These are phyloP conservation scores for Fraxinus ornus DNA, from an alignment of 305 asterid genomes.

Conservation along the genomic window DNA sequence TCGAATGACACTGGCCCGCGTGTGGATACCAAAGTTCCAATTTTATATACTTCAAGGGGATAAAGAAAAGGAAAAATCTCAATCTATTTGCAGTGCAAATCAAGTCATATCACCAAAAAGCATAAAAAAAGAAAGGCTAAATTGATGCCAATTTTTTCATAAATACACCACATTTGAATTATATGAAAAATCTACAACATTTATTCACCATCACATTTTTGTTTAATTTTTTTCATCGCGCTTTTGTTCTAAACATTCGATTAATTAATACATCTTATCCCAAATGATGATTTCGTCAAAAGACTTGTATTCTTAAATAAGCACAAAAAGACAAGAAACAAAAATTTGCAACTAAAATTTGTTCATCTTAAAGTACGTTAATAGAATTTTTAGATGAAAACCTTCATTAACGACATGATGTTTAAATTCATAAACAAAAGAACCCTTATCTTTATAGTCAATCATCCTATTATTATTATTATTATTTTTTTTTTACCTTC, in stretches of 20 bases:
- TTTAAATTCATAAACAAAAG: not conserved
- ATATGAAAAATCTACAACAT: no score
- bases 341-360: no score
- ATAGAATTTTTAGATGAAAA: not conserved
- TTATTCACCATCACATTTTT: not conserved
- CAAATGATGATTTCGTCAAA: not conserved
- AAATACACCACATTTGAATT: no score
- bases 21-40: not conserved
- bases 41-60: not conserved
- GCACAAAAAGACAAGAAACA: no score
- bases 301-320: no score
- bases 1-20: not conserved
- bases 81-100: not conserved
- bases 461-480: not conserved
- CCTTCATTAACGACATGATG: not conserved
- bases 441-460: not conserved
- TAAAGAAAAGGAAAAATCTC: not conserved
- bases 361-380: not conserved
- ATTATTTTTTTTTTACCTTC: not conserved
- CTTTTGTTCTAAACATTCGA: not conserved
- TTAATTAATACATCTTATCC: not conserved
- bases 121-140: not conserved
- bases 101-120: not conserved
- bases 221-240: not conserved
- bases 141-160: no score